phyloP scores from a whole-genome alignment of 176 grass and related monocot genomes.

The Paspalum vaginatum region DNA sequence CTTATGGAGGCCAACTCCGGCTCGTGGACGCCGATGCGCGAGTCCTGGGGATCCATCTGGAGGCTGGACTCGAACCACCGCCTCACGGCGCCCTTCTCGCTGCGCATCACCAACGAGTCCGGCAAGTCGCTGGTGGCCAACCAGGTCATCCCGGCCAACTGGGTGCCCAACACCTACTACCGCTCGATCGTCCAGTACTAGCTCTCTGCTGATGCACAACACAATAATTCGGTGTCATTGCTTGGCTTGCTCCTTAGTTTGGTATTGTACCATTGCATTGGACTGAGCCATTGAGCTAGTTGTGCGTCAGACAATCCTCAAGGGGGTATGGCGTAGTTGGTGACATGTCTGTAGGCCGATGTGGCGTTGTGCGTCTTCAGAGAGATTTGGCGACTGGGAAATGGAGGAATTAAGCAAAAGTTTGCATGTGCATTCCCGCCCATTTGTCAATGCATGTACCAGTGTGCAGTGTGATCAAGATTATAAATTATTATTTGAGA shows the following conservation, averaged over 20 bases:
- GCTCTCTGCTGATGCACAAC: background rate
- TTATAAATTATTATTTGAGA: constrained; percentile 43
- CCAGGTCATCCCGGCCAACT: constrained; percentile 72
- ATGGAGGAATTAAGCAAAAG: constrained; percentile 43
- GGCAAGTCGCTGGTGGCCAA: constrained; percentile 58
- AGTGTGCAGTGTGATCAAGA: constrained; percentile 35
- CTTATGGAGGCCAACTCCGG: constrained; percentile 63
- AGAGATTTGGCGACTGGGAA: constrained; percentile 34
- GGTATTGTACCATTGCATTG: constrained; percentile 23
- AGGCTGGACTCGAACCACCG: constrained; percentile 62
- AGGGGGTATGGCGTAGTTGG: too few relatives aligned
- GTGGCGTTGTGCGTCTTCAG: constrained; percentile 12
- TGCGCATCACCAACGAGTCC: constrained; percentile 65
- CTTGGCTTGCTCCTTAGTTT: background rate
- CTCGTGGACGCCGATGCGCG: constrained; percentile 60
- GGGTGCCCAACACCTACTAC: constrained; percentile 60
- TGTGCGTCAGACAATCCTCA: background rate
- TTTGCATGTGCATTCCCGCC: constrained; percentile 54
- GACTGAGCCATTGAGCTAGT: background rate
- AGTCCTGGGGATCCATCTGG: constrained; percentile 77
- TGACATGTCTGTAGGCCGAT: constrained; percentile 3
- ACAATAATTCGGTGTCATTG: constrained; percentile 10
- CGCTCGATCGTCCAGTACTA: constrained; percentile 54
- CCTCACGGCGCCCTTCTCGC: constrained; percentile 64
- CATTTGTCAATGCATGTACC: constrained; percentile 32